phyloP scores from a whole-genome alignment of 2,329 filamentous ascomycete species.

The Apiospora phragmitis region DNA sequence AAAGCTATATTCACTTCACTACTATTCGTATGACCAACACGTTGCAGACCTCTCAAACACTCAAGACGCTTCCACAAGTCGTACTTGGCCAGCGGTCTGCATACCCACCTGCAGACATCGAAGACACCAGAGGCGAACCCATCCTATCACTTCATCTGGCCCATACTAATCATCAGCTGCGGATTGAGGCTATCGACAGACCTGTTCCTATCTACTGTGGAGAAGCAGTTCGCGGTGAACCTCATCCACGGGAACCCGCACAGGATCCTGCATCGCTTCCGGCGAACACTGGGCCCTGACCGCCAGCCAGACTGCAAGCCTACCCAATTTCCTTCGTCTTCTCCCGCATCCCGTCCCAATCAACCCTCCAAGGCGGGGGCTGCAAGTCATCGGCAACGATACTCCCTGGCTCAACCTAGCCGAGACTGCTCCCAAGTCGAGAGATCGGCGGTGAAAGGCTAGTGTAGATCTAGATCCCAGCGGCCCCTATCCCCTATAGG shows the following conservation, averaged over 20 bases:
- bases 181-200: neutral
- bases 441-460: constrained; percentile 8
- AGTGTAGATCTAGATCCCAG: constrained; percentile 2
- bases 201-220: neutral
- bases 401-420: constrained; percentile 8
- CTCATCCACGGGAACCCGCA: constrained; percentile 34
- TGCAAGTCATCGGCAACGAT: constrained; percentile 9
- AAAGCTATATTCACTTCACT: neutral
- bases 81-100: neutral
- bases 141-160: neutral
- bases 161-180: neutral
- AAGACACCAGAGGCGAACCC: neutral
- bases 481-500: neutral
- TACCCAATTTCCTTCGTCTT: neutral
- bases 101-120: neutral
- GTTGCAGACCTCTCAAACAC: neutral
- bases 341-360: neutral
- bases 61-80: neutral
- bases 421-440: constrained; percentile 9
- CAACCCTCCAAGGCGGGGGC: neutral
- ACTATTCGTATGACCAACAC: neutral
- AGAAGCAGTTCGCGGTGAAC: constrained; percentile 2
- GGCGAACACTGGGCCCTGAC: constrained; percentile 32
- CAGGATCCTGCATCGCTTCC: constrained; percentile 29
- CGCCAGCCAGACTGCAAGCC: constrained; percentile 20